Percentiles rank a stretch among this genome's conserved stretches.
phyloP scores from a whole-genome alignment of 1,284 basidiomycete genomes.

The Apiotrichum mycotoxinovorans region DNA sequence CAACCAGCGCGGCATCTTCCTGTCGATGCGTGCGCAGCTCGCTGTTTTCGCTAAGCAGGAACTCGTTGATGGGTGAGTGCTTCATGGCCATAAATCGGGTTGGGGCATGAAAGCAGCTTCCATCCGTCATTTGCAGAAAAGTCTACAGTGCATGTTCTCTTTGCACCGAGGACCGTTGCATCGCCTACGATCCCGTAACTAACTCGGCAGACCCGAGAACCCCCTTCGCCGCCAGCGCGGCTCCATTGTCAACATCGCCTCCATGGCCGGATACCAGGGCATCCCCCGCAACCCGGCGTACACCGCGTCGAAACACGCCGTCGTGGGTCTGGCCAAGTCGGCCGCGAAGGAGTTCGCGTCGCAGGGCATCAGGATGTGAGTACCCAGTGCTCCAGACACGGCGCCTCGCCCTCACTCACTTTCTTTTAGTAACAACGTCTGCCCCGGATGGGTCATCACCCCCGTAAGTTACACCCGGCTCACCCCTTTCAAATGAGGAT shows the following conservation, averaged over 20 bases:
- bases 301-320: slow-evolving; percentile 17
- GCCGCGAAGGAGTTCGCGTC: slow-evolving; percentile 14
- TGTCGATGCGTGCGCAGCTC: slow-evolving; percentile 15
- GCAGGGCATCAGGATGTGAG: slow-evolving; percentile 13
- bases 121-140: too few relatives aligned
- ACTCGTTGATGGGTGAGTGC: not conserved
- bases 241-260: slow-evolving; percentile 21
- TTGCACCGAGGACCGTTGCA: too few relatives aligned
- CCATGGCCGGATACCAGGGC: slow-evolving; percentile 3
- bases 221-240: slow-evolving; percentile 8
- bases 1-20: slow-evolving; percentile 14
- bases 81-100: too few relatives aligned
- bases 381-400: too few relatives aligned
- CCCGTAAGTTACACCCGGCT: not conserved
- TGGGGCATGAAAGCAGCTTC: too few relatives aligned
- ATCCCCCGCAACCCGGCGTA: slow-evolving; percentile 2
- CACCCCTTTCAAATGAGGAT: too few relatives aligned
- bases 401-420: too few relatives aligned
- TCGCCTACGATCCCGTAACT: not conserved
- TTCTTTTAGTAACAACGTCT: slow-evolving; percentile 17
- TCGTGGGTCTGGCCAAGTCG: slow-evolving; percentile 13
- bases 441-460: slow-evolving; percentile 12
- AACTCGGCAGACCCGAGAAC: not conserved
- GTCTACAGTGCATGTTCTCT: too few relatives aligned
- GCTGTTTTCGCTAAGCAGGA: slow-evolving; percentile 17